Evolutionary conservation across 768 basidiomycete species (phyloP).

Genomic region (Galerina marginata): DNA sequence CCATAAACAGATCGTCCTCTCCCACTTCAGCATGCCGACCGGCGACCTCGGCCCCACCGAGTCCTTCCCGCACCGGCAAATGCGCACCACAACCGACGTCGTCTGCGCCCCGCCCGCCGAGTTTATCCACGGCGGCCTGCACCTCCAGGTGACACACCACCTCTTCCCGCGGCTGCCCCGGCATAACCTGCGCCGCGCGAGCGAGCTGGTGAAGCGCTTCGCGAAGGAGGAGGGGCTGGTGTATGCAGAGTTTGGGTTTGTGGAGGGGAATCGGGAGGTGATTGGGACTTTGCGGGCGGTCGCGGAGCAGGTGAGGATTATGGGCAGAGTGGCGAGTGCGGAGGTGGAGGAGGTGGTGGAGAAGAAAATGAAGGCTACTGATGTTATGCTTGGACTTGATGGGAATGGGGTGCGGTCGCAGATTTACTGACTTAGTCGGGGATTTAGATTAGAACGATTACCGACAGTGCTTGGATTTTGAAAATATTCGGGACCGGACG

Average conservation of each 20-base stretch:
- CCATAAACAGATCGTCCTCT: constrained; percentile 80
- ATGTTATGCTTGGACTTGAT: constrained; percentile 13
- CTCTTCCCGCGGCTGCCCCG: constrained; percentile 94
- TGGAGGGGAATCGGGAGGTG: constrained; percentile 86
- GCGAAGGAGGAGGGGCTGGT: constrained; percentile 83
- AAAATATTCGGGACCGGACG: too few species aligned
- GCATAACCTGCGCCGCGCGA: constrained; percentile 88
- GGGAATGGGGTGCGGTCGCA: neutral
- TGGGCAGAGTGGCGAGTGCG: constrained; percentile 80
- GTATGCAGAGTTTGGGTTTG: constrained; percentile 92
- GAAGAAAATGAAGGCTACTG: constrained; percentile 41
- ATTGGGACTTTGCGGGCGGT: constrained; percentile 82
- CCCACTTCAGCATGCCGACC: constrained; percentile 96
- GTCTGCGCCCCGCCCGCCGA: constrained; percentile 82
- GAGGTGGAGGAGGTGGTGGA: constrained; percentile 71
- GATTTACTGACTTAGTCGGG: too few species aligned
- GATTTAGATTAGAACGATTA: too few species aligned
- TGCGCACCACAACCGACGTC: constrained; percentile 98
- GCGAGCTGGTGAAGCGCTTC: constrained; percentile 83
- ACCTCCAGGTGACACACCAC: constrained; percentile 97
- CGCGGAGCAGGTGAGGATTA: constrained; percentile 84
- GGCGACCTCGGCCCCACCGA: constrained; percentile 89
- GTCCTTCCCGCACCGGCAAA: constrained; percentile 91
- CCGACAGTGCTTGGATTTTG: too few species aligned
- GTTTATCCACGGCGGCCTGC: constrained; percentile 96